Evolutionary conservation across 371 early-diverging fungal genomes (phyloP), one percentile per base, ranked within the genome.

Genomic region (Mortierella sp.): DNA sequence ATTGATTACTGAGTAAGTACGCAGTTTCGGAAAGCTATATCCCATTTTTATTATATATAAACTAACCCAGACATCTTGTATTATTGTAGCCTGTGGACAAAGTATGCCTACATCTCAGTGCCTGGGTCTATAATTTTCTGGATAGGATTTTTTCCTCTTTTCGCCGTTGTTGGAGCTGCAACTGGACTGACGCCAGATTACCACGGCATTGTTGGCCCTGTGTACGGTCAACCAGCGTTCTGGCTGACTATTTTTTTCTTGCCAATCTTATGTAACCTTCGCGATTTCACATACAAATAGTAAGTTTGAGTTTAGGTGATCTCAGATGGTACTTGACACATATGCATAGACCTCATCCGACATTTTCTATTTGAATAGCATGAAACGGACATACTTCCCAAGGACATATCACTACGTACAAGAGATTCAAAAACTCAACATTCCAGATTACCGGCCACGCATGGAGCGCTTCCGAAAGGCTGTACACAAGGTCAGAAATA

Each of bases 381-480:
- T 83, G 70, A 93, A 96, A 86, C 92, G 96, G 47, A 94, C 93
- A 89, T 95, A 93, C 84, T 84, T 89, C 58, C 90, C 94, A 19
- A 70, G 91, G 70, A 89, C 94, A 15, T 97, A 97, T 85, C 98
- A 98, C 80, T 95, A 96, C 74, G 96, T 97, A 41, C 98, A 98
- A 86, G 98, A 98, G 85, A 97, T 98, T 55, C 97, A 97, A 84
- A 97, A 98, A 85, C 97, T 93, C 91, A 97, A 98, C 85, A 95
- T 98, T 65, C 98, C 98, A 16, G 99, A 98, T 76, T 96, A 96
- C 79, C 92, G 97, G 40, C 98, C 99, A 47, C 89, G 98, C 40
- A 95, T 96, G 96, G 97, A 98, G 80, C 88, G 96, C 66, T 98
- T 98, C 93, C 91, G 96, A 72, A 97, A 98, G 85, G 98, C 98